phyloP scores from a whole-genome alignment of 768 basidiomycete genomes.

The Mycena galericulata region DNA sequence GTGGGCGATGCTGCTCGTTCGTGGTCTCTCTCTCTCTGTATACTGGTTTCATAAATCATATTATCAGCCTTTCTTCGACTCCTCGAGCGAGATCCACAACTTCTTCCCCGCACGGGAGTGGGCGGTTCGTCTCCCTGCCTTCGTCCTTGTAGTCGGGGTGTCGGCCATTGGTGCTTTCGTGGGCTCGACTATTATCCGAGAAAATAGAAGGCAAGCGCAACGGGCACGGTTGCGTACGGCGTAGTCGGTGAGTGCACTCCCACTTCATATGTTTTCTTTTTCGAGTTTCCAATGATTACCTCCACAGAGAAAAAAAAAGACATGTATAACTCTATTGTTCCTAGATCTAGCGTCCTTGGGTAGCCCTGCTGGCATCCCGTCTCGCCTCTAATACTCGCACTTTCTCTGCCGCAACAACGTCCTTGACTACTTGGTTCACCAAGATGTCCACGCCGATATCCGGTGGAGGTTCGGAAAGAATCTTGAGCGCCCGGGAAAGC shows the following conservation, averaged over 20 bases:
- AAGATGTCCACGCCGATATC: constrained; percentile 59
- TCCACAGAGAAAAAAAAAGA: constrained; percentile 18
- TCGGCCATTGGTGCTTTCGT: constrained; percentile 85
- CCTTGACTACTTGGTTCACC: constrained; percentile 69
- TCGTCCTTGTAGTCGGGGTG: constrained; percentile 84
- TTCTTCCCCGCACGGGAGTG: constrained; percentile 93
- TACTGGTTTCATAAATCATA: constrained; percentile 24
- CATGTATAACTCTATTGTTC: constrained; percentile 22
- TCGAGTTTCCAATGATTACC: too few species aligned
- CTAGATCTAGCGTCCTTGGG: constrained; percentile 42
- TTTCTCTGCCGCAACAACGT: constrained; percentile 78
- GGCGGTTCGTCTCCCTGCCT: constrained; percentile 89
- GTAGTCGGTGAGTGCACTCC: constrained; percentile 46
- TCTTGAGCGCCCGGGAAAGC: constrained; percentile 67
- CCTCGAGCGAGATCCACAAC: constrained; percentile 75
- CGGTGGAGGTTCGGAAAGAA: constrained; percentile 62
- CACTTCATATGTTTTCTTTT: constrained; percentile 24
- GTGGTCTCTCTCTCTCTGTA: constrained; percentile 40
- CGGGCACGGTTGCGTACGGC: constrained; percentile 74
- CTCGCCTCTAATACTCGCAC: constrained; percentile 63
- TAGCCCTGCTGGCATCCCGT: constrained; percentile 44
- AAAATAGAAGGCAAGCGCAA: constrained; percentile 75
- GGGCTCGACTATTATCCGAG: constrained; percentile 79
- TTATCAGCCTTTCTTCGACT: constrained; percentile 84
- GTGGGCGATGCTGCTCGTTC: constrained; percentile 90